phyloP scores from a whole-genome alignment of 768 basidiomycete genomes.

The Phylloporus rhodoxanthus region DNA sequence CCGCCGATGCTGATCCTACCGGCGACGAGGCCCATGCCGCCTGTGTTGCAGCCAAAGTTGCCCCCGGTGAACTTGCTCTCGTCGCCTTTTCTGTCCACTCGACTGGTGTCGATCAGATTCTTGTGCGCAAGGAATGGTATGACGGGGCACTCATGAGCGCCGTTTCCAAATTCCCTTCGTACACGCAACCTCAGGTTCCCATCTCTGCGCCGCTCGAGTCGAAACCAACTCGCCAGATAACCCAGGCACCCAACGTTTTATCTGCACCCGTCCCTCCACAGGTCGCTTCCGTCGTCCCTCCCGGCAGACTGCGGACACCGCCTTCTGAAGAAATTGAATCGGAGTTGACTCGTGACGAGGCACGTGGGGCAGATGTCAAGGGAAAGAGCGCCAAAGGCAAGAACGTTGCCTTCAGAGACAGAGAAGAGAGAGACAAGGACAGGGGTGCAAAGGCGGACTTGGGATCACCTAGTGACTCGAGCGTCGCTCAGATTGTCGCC shows the following conservation, averaged over 20 bases:
- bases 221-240: conserved; percentile 24
- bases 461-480: conserved; percentile 43
- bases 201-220: conserved; percentile 18
- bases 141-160: conserved; percentile 57
- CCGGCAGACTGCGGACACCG: conserved; percentile 55
- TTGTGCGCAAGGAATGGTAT: conserved; percentile 82
- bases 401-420: conserved; percentile 60
- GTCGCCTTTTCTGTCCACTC: conserved; percentile 88
- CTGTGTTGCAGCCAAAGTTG: conserved; percentile 74
- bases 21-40: conserved; percentile 82
- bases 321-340: conserved; percentile 71
- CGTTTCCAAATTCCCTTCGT: conserved; percentile 57
- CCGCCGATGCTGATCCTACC: conserved; percentile 75
- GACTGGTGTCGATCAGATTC: conserved; percentile 82
- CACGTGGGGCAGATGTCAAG: conserved; percentile 44
- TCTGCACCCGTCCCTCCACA: conserved; percentile 14
- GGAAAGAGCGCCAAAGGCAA: conserved; percentile 47
- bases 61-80: conserved; percentile 69
- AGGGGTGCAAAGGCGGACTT: conserved; percentile 24
- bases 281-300: conserved; percentile 23
- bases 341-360: conserved; percentile 57
- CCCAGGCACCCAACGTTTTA: conserved; percentile 26
- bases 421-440: conserved; percentile 43
- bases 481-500: conserved; percentile 52
- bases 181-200: conserved; percentile 30